Evolutionary conservation across 164 flowering plant genomes (phyloP).

Genomic region (Cinnamomum chago): DNA sequence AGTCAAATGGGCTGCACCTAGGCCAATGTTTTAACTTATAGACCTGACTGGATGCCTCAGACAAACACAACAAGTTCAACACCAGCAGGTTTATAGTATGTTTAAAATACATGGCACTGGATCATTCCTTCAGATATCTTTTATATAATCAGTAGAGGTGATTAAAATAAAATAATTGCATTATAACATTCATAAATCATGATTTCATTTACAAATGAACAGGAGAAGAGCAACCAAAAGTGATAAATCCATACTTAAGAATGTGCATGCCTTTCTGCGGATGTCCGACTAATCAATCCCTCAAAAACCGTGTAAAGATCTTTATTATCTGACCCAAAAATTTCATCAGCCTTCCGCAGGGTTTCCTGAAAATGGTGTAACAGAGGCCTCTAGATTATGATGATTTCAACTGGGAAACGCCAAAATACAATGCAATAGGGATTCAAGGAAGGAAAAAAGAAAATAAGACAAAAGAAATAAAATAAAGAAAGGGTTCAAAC

Average conservation of each 20-base stretch:
- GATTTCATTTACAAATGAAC: not conserved
- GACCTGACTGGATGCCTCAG: too few relatives aligned
- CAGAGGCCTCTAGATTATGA: not conserved
- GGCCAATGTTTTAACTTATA: too few relatives aligned
- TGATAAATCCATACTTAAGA: not conserved
- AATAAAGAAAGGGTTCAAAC: not conserved
- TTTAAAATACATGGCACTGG: too few relatives aligned
- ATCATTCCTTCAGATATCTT: too few relatives aligned
- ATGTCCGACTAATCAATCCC: slow-evolving; percentile 64
- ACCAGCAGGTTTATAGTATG: too few relatives aligned
- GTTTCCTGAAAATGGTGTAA: slow-evolving; percentile 58
- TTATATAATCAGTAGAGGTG: too few relatives aligned
- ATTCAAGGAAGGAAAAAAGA: not conserved
- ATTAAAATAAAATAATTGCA: not conserved
- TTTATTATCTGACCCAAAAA: slow-evolving; percentile 80
- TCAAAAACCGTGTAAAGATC: slow-evolving; percentile 77
- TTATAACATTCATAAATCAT: not conserved
- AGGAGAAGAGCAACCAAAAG: not conserved
- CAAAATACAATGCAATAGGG: not conserved
- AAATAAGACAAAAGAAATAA: not conserved
- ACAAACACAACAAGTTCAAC: too few relatives aligned
- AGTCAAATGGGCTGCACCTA: too few relatives aligned
- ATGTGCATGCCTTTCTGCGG: slow-evolving; percentile 1
- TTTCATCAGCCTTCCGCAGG: slow-evolving; percentile 74
- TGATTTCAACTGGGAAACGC: not conserved